These are phyloP conservation scores for Ensete glaucum DNA, from an alignment of 176 grass and related monocot species.

Conservation along the genomic window DNA sequence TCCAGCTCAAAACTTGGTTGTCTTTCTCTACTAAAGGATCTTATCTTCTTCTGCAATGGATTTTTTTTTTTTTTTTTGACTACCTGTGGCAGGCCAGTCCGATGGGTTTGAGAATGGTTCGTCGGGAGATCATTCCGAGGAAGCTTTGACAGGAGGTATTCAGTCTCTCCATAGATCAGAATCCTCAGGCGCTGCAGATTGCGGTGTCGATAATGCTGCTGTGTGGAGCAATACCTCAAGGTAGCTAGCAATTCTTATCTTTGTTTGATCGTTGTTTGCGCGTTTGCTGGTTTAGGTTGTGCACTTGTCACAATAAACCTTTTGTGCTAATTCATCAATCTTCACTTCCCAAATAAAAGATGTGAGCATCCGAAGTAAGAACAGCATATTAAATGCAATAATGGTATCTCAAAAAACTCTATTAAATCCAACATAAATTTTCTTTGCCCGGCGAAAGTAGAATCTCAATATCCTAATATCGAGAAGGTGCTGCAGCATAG, in stretches of 20 bases:
- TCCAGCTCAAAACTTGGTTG: neutral
- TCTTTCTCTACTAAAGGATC: neutral
- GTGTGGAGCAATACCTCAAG: constrained; percentile 68
- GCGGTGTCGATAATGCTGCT: constrained; percentile 40
- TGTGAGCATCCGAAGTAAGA: no score
- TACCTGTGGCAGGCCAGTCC: constrained; percentile 34
- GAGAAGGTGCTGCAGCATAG: no score
- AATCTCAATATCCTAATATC: no score
- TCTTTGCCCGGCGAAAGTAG: neutral
- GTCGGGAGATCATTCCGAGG: constrained; percentile 55
- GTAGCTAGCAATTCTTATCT: constrained; percentile 17
- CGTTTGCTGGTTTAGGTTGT: neutral
- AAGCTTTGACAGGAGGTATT: constrained; percentile 38
- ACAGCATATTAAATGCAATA: no score
- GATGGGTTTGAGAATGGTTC: constrained; percentile 17
- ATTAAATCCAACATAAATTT: neutral
- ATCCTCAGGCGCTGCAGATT: constrained; percentile 36
- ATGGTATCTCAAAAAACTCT: no score
- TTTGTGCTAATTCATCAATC: no score
- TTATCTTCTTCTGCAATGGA: neutral
- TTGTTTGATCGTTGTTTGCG: neutral
- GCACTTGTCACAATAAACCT: no score
- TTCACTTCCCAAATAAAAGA: no score
- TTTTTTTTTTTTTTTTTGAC: neutral
- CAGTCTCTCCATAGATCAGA: constrained; percentile 52